These are phyloP conservation scores for Gentiana dahurica DNA, from an alignment of 257 asterid species.

Conservation along the genomic window DNA sequence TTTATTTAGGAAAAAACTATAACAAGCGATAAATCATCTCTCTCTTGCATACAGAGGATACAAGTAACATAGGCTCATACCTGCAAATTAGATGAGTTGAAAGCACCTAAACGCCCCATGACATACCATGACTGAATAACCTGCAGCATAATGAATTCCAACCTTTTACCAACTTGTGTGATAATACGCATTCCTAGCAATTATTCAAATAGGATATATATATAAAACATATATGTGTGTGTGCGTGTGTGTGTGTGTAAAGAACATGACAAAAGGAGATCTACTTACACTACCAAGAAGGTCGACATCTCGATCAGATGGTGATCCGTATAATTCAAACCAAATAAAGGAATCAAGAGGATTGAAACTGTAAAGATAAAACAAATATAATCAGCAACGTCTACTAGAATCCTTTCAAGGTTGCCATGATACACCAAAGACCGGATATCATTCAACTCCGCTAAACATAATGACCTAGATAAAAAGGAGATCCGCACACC, in stretches of 20 bases:
- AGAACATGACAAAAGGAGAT: constrained; percentile 8
- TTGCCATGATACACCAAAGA: no score
- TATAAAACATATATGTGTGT: no score
- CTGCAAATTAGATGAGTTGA: constrained; percentile 80
- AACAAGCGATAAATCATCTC: no score
- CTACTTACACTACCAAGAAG: constrained; percentile 82
- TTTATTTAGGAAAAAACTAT: no score
- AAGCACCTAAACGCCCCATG: constrained; percentile 96
- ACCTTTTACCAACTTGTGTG: background rate
- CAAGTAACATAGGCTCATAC: constrained; percentile 15
- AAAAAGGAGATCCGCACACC: background rate
- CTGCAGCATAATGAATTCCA: constrained; percentile 28
- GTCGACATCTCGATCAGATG: constrained; percentile 91
- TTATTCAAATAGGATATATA: no score
- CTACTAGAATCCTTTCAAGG: constrained; percentile 7
- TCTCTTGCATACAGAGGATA: no score
- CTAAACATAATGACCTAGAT: background rate
- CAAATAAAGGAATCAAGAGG: constrained; percentile 91
- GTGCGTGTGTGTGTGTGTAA: no score
- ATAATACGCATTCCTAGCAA: no score
- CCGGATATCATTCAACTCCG: no score
- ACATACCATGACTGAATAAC: constrained; percentile 93
- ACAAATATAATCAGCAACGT: constrained; percentile 3
- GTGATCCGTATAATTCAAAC: constrained; percentile 86
- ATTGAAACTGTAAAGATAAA: constrained; percentile 56